These are phyloP conservation scores for Naegleria fowleri DNA, from an alignment of 208 protist genomes.

Conservation along the genomic window DNA sequence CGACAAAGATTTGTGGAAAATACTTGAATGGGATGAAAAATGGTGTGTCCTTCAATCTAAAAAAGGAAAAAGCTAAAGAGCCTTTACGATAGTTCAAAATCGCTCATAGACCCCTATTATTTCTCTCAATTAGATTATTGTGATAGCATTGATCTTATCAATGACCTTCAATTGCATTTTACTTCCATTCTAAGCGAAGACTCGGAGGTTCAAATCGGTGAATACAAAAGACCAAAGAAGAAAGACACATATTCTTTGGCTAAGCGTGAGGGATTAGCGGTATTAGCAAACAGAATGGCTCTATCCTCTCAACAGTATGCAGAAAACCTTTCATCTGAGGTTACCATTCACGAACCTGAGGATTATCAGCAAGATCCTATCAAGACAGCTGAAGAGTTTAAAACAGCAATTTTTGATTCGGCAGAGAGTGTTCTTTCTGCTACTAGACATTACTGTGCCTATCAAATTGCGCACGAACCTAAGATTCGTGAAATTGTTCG, in stretches of 20 bases:
- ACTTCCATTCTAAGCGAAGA: background rate
- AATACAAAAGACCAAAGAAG: constrained; percentile 25
- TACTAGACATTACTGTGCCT: constrained; percentile 30
- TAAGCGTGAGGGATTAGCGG: background rate
- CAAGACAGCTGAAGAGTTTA: background rate
- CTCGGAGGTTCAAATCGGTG: background rate
- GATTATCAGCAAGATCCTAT: background rate
- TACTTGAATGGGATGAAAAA: constrained; percentile 42
- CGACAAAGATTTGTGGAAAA: constrained; percentile 38
- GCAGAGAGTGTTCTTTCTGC: constrained; percentile 21
- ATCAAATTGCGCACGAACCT: constrained; percentile 41
- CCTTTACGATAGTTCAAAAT: background rate
- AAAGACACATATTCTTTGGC: constrained; percentile 42
- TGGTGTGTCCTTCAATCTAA: constrained; percentile 30
- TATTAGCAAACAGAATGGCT: constrained; percentile 13
- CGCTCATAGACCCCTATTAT: background rate
- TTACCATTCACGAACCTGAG: background rate
- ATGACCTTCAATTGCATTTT: constrained; percentile 17
- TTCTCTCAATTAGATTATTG: background rate
- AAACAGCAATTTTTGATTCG: background rate
- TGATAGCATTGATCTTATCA: background rate
- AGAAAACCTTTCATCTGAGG: background rate
- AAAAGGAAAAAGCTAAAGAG: constrained; percentile 25
- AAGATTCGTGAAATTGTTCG: constrained; percentile 28
- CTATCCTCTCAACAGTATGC: background rate